A percentile compares a stretch with the other conserved stretches of the same genome.
Evolutionary conservation across 176 grass and related monocot genomes (phyloP).

Genomic region (Musa beccarii): DNA sequence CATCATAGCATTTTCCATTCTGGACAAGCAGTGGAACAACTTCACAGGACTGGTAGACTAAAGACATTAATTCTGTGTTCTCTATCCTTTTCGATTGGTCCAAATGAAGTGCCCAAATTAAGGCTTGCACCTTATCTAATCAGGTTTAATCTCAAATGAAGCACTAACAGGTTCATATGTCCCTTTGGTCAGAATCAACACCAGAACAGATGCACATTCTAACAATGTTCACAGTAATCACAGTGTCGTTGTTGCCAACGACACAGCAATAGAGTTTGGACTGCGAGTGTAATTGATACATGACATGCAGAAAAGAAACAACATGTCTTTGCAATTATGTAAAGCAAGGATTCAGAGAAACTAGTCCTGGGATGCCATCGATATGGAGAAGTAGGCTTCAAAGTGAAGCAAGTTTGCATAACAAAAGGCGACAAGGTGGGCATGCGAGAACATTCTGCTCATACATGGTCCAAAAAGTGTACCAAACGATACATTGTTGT

Average conservation of each 20-base stretch:
- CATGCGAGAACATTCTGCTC: background rate
- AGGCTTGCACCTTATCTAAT: too few species aligned
- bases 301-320: background rate
- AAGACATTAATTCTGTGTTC: background rate
- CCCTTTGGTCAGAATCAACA: too few species aligned
- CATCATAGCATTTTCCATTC: background rate
- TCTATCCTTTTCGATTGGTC: background rate
- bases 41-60: background rate
- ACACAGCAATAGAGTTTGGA: too few species aligned
- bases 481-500: background rate
- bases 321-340: background rate
- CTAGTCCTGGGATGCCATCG: background rate
- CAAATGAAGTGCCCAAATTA: background rate
- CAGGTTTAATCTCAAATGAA: too few species aligned
- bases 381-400: background rate
- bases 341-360: background rate
- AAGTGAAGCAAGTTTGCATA: background rate
- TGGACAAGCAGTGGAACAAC: background rate
- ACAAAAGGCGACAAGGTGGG: background rate
- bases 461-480: background rate
- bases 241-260: too few species aligned
- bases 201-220: too few species aligned
- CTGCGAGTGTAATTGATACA: background rate
- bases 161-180: too few species aligned
- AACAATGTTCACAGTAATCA: too few species aligned